Base-by-base conservation (phyloP, 2,329 filamentous ascomycete genomes). In the Boeremia lycopersici region DNA sequence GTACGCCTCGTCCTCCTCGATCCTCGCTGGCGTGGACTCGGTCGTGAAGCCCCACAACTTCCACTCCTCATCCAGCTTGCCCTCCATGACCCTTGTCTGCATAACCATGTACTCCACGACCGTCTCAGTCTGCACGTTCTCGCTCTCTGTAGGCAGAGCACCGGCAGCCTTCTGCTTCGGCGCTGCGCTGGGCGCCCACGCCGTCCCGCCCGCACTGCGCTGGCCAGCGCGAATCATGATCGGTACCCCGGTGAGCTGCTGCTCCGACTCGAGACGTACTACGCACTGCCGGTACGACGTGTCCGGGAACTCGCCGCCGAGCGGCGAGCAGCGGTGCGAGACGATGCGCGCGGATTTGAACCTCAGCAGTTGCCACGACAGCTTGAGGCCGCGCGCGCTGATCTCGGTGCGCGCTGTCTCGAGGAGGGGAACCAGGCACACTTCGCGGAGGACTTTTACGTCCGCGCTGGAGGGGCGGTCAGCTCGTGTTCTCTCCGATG, bases 101-200 rank as follows among this genome's bases (percentile, higher is more conserved):
- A 91, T 61, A 34, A 89, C 86, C 4, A 91, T 60, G 65, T 90
- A 85, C 77, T 91, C 89, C 1, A 80, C 71, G 62, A 87, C 79
- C 38, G n/a, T 55, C 43, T 57, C 50, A 23, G 19, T 23, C 19
- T 5, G 19, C 48, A 38, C 45, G 48, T 19, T 43, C 15, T 41
- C 43, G n/a, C 28, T 44, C 8, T 48, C 34, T 44, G 31, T 36
- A 35, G 41, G 5, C 19, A 23, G 19, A 56, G 48, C 29, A 63
- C 63, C 55, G 76, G 23, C 49, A 2, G 1, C 19, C n/a, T 34
- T 30, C 48, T 43, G 31, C 12, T 9, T 23, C 25, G 15, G 36
- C 17, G 35, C 44, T 8, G 38, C 5, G 10, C 7, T 11, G 6
- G 43, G 46, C 8, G 40, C 26, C 51, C 54, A 57, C 30, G 23